Evolutionary conservation across 2,329 filamentous ascomycete species (phyloP).

Genomic region (Pseudogymnoascus sp.): DNA sequence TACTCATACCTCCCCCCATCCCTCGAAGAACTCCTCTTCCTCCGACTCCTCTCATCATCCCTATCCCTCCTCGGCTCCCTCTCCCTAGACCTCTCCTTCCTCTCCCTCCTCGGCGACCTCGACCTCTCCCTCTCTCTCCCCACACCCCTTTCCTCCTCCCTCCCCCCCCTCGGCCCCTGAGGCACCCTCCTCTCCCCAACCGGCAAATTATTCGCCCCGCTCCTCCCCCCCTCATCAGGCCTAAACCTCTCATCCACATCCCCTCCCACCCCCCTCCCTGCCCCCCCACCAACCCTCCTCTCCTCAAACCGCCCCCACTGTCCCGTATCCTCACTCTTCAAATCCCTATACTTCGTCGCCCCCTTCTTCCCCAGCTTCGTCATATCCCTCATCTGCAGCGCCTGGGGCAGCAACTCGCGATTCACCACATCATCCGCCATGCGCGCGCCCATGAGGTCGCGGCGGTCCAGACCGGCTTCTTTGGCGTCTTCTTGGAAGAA

Average conservation of each 20-base stretch:
- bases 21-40: conserved; percentile 51
- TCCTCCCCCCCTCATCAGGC: conserved; percentile 52
- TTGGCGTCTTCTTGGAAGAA: conserved; percentile 83
- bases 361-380: conserved; percentile 90
- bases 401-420: conserved; percentile 77
- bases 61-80: conserved; percentile 12
- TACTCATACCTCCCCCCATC: conserved; percentile 45
- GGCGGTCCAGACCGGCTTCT: conserved; percentile 64
- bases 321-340: conserved; percentile 85
- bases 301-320: conserved; percentile 65
- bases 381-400: conserved; percentile 88
- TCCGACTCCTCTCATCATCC: conserved; percentile 39
- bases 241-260: conserved; percentile 59
- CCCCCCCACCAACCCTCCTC: conserved; percentile 25
- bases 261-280: conserved; percentile 30
- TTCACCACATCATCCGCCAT: conserved; percentile 80
- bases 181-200: conserved; percentile 49
- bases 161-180: conserved; percentile 24
- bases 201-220: conserved; percentile 63
- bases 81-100: conserved; percentile 10
- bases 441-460: conserved; percentile 77
- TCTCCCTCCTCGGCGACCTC: conserved; percentile 40
- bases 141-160: conserved; percentile 25
- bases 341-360: conserved; percentile 79
- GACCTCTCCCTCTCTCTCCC: conserved; percentile 38